Percentiles rank a stretch among this genome's conserved stretches.
Evolutionary conservation across 2,329 filamentous ascomycete genomes (phyloP).

Genomic region (Ceratocystis lukuohia): DNA sequence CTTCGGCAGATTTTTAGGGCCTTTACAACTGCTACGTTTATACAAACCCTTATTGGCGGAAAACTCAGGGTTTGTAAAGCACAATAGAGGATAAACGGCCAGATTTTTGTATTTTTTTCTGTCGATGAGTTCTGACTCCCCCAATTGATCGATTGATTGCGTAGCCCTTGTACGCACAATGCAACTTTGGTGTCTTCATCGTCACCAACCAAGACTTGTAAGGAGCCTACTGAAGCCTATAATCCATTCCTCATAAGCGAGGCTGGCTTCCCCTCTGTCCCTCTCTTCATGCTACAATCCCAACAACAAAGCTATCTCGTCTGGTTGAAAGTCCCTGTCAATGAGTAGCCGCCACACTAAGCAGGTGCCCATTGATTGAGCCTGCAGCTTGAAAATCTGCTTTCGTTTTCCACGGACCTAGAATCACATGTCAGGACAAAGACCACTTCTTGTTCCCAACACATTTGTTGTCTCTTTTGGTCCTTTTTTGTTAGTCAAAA

Average conservation of each 20-base stretch:
- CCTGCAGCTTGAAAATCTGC: not conserved
- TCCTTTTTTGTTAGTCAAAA: not conserved
- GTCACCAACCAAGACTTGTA: too few species aligned
- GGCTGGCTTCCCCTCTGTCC: not conserved
- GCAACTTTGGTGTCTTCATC: too few species aligned
- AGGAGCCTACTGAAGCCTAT: too few species aligned
- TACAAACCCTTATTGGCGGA: not conserved
- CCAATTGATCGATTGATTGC: too few species aligned
- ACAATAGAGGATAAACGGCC: not conserved
- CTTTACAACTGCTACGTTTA: not conserved
- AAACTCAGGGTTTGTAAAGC: not conserved
- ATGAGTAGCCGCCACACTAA: not conserved
- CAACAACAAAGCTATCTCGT: not conserved
- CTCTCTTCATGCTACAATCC: too few species aligned
- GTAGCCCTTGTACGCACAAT: too few species aligned
- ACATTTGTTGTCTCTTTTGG: not conserved
- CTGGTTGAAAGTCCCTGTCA: not conserved
- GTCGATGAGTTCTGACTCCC: not conserved
- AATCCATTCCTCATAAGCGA: too few species aligned
- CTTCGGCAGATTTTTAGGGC: not conserved
- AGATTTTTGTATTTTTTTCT: not conserved
- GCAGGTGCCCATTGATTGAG: not conserved
- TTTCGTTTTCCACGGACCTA: not conserved
- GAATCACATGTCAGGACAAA: constrained; percentile 1
- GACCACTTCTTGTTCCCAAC: not conserved